phyloP scores from a whole-genome alignment of 306 rosid genomes.

The Begonia masoniana region DNA sequence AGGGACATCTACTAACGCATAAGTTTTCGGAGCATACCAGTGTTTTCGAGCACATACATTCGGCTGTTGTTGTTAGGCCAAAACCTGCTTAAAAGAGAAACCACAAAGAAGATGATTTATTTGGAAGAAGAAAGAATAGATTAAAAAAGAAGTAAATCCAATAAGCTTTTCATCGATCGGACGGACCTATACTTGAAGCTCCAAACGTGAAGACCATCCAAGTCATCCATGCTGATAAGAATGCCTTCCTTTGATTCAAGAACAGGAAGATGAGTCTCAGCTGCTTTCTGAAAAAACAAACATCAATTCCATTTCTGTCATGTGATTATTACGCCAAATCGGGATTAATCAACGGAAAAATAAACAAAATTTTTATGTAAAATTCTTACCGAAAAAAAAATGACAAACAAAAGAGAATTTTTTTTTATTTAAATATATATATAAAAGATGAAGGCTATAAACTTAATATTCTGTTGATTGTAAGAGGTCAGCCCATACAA shows the following conservation, averaged over 20 bases:
- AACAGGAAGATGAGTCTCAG: constrained; percentile 70
- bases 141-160: neutral
- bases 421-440: no score
- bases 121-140: neutral
- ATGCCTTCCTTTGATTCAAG: constrained; percentile 90
- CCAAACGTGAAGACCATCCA: constrained; percentile 86
- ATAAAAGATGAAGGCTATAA: no score
- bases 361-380: no score
- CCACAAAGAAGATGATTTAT: neutral
- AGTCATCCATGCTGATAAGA: constrained; percentile 62
- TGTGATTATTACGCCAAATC: no score
- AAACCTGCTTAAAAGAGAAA: constrained; percentile 32
- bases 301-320: no score
- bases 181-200: constrained; percentile 83
- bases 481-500: no score
- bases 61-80: constrained; percentile 97
- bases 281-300: constrained; percentile 50
- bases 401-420: no score
- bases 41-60: constrained; percentile 95
- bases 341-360: no score
- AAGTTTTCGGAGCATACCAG: constrained; percentile 33
- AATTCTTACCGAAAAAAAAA: no score
- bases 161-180: neutral
- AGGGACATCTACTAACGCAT: no score
- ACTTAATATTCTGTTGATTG: neutral